Base-by-base conservation (phyloP, 2,329 filamentous ascomycete species). In the Stagonosporopsis rhizophila region DNA sequence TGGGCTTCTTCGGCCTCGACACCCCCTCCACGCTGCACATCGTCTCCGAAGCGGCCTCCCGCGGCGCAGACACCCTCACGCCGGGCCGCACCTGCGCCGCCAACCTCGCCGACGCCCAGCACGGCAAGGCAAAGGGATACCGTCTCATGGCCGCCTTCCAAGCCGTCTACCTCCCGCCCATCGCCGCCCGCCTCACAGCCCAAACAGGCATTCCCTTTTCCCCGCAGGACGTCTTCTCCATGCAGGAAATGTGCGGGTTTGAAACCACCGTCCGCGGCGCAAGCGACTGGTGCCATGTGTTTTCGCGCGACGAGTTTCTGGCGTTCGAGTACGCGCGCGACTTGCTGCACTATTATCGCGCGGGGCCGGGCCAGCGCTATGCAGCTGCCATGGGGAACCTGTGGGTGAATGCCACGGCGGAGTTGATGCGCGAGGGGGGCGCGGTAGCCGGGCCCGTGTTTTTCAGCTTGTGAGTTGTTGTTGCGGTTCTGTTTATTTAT, bases 221-320 rank as follows among this genome's bases (percentile, higher is more conserved):
- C 0, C 74, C 79, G 41, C 64, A 74, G 3, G 83, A 86, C 50
- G 69, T 86, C 34, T 87, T 81, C 63, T 77, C 80, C 55, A 86
- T 87, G 84, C 84, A 86, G 67, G 83, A 86, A 61, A 81, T 86
- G 75, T 87, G 84, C 65, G 84, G 82, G 1, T 87, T 86, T 60
- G 85, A 87, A 68, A 83, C 77, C 0, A 79, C 82, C 2, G 80
- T 81, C 0, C 78, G 81, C 53, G 85, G 84, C 6, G 74, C 70
- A 20, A 85, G 82, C 66, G 77, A 77, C 6, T 87, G 84, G 84
- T 87, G 84, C 60, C 71, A 81, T 51, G 76, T 85, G 8, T 87
- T 87, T 67, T 82, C 79, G 0, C 73, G 75, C 28, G 70, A 81
- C 1, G 84, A 86, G 42, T 85, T 83, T 78, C 68, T 80, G 12